Percentiles rank a stretch among this genome's conserved stretches.
These are phyloP conservation scores for Butyriboletus loyo DNA, from an alignment of 768 basidiomycete species.

Conservation along the genomic window DNA sequence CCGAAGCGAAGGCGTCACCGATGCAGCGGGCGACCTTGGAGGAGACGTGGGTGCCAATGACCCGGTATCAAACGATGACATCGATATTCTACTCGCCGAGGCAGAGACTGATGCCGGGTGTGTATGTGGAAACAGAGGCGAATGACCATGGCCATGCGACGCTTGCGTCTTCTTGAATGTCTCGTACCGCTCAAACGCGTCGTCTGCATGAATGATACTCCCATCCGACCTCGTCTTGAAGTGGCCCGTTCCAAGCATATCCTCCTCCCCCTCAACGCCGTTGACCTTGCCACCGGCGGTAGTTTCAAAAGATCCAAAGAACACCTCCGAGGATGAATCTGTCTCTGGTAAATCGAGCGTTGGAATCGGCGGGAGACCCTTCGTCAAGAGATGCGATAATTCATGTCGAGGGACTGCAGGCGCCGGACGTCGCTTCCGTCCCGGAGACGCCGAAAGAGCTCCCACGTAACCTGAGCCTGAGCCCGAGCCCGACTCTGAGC, in stretches of 20 bases:
- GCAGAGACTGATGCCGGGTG: neutral
- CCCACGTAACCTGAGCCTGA: constrained; percentile 26
- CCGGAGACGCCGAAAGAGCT: constrained; percentile 41
- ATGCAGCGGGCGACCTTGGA: constrained; percentile 37
- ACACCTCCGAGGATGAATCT: neutral
- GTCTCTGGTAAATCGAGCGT: constrained; percentile 25
- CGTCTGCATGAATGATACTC: constrained; percentile 48
- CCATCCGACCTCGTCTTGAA: constrained; percentile 14
- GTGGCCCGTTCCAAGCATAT: neutral
- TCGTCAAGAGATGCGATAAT: constrained; percentile 26
- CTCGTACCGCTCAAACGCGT: constrained; percentile 90
- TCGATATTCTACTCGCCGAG: constrained; percentile 50
- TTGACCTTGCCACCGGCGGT: neutral
- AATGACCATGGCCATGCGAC: constrained; percentile 9
- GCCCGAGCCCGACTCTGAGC: constrained; percentile 9
- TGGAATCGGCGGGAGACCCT: constrained; percentile 58
- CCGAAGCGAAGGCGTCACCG: constrained; percentile 29
- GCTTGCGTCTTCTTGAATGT: constrained; percentile 61
- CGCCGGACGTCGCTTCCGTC: constrained; percentile 25
- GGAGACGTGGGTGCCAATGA: constrained; percentile 35
- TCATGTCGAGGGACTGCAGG: constrained; percentile 21
- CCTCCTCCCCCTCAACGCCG: neutral
- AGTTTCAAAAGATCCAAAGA: neutral
- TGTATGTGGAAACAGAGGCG: constrained; percentile 3
- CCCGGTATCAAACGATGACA: constrained; percentile 54